phyloP scores from a whole-genome alignment of 441 rosid species.

The Adansonia rubrostipa region DNA sequence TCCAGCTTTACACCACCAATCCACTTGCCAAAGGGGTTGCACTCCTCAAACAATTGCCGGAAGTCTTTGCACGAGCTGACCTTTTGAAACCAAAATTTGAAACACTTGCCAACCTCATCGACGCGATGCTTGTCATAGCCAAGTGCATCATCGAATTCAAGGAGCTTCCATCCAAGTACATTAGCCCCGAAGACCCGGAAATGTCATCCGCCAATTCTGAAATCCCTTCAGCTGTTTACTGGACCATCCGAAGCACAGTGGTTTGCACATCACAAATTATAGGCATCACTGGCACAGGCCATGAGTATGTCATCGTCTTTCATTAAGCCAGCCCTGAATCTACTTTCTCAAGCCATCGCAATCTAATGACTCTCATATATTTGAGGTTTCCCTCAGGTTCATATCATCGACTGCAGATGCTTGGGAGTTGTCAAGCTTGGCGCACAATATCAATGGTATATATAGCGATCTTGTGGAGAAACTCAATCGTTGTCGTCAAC shows the following conservation, averaged over 20 bases:
- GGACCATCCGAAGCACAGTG: conserved; percentile 45
- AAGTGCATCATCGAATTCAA: conserved; percentile 46
- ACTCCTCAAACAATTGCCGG: conserved; percentile 48
- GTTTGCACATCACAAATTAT: conserved; percentile 44
- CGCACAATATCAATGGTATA: conserved; percentile 47
- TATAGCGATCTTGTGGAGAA: conserved; percentile 37
- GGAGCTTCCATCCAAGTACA: conserved; percentile 46
- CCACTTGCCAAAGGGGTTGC: conserved; percentile 51
- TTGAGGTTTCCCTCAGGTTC: conserved; percentile 30
- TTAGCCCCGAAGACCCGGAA: conserved; percentile 37
- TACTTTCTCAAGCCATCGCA: not conserved
- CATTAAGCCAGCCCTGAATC: not conserved
- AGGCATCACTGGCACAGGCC: conserved; percentile 40
- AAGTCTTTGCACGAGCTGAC: conserved; percentile 31
- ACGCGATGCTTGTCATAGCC: conserved; percentile 41
- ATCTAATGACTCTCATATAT: not conserved
- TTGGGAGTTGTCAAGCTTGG: conserved; percentile 53
- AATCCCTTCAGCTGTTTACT: conserved; percentile 53
- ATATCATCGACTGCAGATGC: conserved; percentile 43
- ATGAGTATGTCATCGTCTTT: conserved; percentile 38
- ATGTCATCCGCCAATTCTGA: conserved; percentile 34
- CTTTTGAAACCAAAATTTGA: conserved; percentile 41
- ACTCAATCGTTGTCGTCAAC: conserved; percentile 39
- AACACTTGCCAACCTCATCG: conserved; percentile 34
- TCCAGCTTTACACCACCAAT: conserved; percentile 47